These are phyloP conservation scores for Xylaria cubensis DNA, from an alignment of 495 filamentous ascomycete genomes.

Conservation along the genomic window DNA sequence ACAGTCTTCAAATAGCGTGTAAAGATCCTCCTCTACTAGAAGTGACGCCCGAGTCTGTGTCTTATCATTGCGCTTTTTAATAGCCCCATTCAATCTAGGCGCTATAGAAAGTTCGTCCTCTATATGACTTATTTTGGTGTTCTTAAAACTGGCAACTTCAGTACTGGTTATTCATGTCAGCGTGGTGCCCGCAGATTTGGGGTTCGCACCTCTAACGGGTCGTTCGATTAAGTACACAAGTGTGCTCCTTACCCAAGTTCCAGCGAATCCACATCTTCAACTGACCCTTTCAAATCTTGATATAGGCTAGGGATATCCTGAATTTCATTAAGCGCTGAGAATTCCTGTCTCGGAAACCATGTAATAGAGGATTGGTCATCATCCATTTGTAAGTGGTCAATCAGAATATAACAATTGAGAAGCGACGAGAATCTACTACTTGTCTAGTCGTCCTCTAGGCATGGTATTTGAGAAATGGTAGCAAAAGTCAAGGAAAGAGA, in stretches of 20 bases:
- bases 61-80: not conserved
- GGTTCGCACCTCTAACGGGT: not conserved
- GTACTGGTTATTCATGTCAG: not conserved
- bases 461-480: not conserved
- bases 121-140: not conserved
- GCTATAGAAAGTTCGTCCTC: not conserved
- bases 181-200: not conserved
- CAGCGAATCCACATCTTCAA: not conserved
- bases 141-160: not conserved
- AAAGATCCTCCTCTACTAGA: not conserved
- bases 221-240: not conserved
- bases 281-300: not conserved
- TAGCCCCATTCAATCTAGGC: not conserved
- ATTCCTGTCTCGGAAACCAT: slow-evolving; percentile 13
- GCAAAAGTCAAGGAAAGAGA: not conserved
- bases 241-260: not conserved
- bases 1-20: slow-evolving; percentile 4
- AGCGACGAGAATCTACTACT: not conserved
- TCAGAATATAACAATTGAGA: not conserved
- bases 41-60: not conserved
- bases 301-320: not conserved
- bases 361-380: slow-evolving; percentile 1
- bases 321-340: not conserved
- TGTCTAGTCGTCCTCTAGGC: not conserved
- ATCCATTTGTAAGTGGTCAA: not conserved